Percentiles rank a stretch among this genome's conserved stretches.
Evolutionary conservation across 345 rosid genomes (phyloP).

Genomic region (Orychophragmus violaceus): DNA sequence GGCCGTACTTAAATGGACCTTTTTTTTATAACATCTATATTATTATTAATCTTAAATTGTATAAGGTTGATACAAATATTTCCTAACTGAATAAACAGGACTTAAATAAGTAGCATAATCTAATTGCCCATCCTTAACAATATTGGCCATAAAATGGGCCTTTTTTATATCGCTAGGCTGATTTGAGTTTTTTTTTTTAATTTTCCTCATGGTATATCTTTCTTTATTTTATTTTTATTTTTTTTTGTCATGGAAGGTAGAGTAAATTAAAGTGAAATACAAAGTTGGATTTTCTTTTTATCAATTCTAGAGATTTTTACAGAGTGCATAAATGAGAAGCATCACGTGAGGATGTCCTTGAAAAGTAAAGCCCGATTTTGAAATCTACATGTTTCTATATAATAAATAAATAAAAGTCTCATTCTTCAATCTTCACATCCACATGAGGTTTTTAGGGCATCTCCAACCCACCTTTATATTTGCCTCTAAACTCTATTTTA

Average conservation of each 20-base stretch:
- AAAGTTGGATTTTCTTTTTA: not conserved
- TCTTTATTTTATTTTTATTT: too few species aligned
- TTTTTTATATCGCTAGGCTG: not conserved
- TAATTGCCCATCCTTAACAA: too few species aligned
- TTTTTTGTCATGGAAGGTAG: not conserved
- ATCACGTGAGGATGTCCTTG: conserved; percentile 29
- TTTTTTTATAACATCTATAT: too few species aligned
- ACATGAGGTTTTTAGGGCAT: conserved; percentile 27
- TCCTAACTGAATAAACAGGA: too few species aligned
- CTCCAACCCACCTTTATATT: too few species aligned
- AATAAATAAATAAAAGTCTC: not conserved
- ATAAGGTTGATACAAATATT: too few species aligned
- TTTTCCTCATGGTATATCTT: not conserved
- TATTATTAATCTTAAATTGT: too few species aligned
- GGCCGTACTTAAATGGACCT: not conserved
- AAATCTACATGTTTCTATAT: not conserved
- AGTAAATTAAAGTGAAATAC: not conserved
- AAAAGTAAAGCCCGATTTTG: conserved; percentile 17
- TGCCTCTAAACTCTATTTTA: too few species aligned
- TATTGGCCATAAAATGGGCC: not conserved
- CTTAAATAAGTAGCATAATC: too few species aligned
- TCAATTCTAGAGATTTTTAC: not conserved
- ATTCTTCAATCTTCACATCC: conserved; percentile 18
- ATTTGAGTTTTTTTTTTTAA: not conserved
- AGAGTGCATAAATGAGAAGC: not conserved